A percentile compares a stretch with the other conserved stretches of the same genome.
phyloP scores from a whole-genome alignment of 345 rosid genomes.

The Eucalyptus sp. region DNA sequence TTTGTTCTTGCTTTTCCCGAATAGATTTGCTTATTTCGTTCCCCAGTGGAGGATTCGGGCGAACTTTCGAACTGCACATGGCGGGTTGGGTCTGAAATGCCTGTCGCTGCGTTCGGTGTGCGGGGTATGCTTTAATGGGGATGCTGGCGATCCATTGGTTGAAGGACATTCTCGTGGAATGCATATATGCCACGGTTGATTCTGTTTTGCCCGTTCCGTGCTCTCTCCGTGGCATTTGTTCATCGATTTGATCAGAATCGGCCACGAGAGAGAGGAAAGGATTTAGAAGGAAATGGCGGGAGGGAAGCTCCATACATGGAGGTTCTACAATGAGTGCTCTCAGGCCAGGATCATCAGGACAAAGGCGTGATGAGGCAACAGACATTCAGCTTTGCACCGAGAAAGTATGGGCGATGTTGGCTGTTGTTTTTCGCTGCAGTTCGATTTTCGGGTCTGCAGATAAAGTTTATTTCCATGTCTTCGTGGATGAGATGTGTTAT shows the following conservation, averaged over 20 bases:
- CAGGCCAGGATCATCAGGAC: constrained; percentile 16
- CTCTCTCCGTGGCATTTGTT: background rate
- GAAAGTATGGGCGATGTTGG: constrained; percentile 11
- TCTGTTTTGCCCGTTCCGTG: background rate
- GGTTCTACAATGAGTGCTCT: constrained; percentile 2
- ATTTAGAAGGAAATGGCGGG: constrained; percentile 25
- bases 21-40: too few species aligned
- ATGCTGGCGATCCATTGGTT: too few species aligned
- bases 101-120: too few species aligned
- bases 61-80: too few species aligned
- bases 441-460: background rate
- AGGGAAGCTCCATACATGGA: constrained; percentile 9
- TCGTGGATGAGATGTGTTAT: background rate
- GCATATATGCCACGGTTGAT: background rate
- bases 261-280: constrained; percentile 66
- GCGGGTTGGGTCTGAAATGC: too few species aligned
- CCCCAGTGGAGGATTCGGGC: too few species aligned
- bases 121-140: too few species aligned
- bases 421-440: background rate
- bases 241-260: constrained; percentile 23
- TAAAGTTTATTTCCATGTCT: background rate
- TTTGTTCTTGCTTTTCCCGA: too few species aligned
- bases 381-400: constrained; percentile 4
- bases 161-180: too few species aligned
- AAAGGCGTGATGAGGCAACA: constrained; percentile 9